Evolutionary conservation across 73 alveolate genomes (phyloP).

Genomic region (Paramecium sonneborni): DNA sequence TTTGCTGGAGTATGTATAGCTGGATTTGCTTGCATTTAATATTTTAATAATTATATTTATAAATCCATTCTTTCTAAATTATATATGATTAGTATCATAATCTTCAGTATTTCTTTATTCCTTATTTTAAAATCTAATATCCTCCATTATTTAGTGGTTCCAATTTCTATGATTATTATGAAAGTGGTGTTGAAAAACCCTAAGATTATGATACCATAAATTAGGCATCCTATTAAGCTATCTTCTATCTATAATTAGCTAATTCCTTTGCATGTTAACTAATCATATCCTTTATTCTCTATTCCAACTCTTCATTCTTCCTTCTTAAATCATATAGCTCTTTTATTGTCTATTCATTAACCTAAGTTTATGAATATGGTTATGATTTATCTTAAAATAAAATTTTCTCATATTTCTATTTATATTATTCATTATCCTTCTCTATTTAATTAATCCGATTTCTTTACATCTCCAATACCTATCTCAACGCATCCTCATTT

Average conservation of each 20-base stretch:
- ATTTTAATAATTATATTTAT: neutral
- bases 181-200: neutral
- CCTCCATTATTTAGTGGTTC: conserved; percentile 4
- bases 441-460: neutral
- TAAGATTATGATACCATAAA: conserved; percentile 4
- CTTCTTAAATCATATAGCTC: conserved; percentile 18
- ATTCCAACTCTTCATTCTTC: conserved; percentile 3
- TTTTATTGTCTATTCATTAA: neutral
- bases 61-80: neutral
- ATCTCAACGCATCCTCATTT: conserved; percentile 42
- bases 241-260: neutral
- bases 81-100: neutral
- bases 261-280: neutral
- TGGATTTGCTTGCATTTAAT: no score
- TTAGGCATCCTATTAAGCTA: conserved; percentile 35
- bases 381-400: neutral
- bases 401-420: conserved; percentile 3
- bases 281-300: neutral
- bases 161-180: neutral
- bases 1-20: neutral
- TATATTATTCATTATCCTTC: conserved; percentile 27
- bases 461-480: conserved; percentile 32
- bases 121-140: neutral
- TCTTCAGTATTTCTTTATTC: neutral
- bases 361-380: conserved; percentile 17